phyloP scores from a whole-genome alignment of 2,329 filamentous ascomycete species.

The Ophiosphaerella narmari region DNA sequence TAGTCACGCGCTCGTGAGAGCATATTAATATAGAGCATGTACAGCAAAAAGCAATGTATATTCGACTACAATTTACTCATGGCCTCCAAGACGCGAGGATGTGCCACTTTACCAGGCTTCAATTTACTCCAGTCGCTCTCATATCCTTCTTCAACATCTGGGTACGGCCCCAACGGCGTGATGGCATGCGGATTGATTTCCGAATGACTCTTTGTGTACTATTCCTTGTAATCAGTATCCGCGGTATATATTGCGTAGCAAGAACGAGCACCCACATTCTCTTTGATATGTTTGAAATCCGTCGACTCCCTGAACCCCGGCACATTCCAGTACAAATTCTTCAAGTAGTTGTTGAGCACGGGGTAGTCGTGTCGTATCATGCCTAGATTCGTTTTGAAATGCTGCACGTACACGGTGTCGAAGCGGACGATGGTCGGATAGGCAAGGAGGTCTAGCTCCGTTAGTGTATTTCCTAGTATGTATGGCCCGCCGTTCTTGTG shows the following conservation, averaged over 20 bases:
- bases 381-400: constrained; percentile 69
- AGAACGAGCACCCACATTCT: constrained; percentile 53
- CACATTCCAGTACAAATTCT: constrained; percentile 62
- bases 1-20: not conserved
- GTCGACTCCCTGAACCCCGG: constrained; percentile 62
- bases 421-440: constrained; percentile 65
- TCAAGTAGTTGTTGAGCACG: constrained; percentile 64
- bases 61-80: constrained; percentile 27
- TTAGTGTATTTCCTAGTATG: constrained; percentile 59
- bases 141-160: constrained; percentile 59
- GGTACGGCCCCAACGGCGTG: constrained; percentile 66
- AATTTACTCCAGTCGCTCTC: constrained; percentile 57
- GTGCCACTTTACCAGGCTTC: constrained; percentile 53
- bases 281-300: constrained; percentile 70
- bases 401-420: constrained; percentile 66
- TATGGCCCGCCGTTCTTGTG: constrained; percentile 58
- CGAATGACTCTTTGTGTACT: constrained; percentile 64
- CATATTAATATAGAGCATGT: constrained; percentile 3
- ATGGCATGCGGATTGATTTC: constrained; percentile 66
- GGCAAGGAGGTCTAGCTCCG: constrained; percentile 63
- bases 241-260: not conserved
- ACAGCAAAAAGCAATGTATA: constrained; percentile 2
- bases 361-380: constrained; percentile 66
- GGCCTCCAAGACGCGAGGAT: constrained; percentile 45
- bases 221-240: not conserved